Conservation (phyloP, 768 basidiomycete species). For the Lactarius tabidus region DNA sequence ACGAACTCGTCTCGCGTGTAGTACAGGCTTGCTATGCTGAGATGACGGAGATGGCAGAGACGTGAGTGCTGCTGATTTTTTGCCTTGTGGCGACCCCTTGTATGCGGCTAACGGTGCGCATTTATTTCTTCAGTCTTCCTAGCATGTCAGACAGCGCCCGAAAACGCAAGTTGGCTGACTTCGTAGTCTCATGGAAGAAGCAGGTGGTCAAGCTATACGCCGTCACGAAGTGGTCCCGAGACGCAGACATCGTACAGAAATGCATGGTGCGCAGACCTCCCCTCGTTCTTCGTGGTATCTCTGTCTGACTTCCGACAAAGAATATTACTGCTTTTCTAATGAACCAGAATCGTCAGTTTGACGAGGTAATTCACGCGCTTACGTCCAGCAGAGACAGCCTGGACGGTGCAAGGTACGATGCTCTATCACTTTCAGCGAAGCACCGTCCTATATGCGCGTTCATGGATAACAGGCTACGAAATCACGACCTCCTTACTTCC, state of each 20-base stretch:
- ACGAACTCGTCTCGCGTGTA: slow-evolving; percentile 71
- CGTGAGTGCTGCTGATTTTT: slow-evolving; percentile 47
- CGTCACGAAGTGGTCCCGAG: slow-evolving; percentile 80
- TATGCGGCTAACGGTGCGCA: neutral
- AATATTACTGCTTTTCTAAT: slow-evolving; percentile 86
- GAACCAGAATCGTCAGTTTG: slow-evolving; percentile 82
- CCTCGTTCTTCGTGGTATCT: neutral
- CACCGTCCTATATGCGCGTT: neutral
- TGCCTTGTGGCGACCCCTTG: neutral
- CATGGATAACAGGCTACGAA: slow-evolving; percentile 59
- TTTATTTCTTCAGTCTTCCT: slow-evolving; percentile 36
- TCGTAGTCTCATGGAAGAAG: slow-evolving; percentile 87
- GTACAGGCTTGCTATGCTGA: slow-evolving; percentile 80
- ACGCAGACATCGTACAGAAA: slow-evolving; percentile 79
- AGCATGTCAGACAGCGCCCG: slow-evolving; percentile 75
- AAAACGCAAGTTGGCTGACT: slow-evolving; percentile 80
- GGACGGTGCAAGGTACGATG: slow-evolving; percentile 68
- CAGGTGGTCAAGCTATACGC: slow-evolving; percentile 89
- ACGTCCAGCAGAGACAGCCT: slow-evolving; percentile 64
- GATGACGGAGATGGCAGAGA: slow-evolving; percentile 78
- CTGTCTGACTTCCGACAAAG: slow-evolving; percentile 35
- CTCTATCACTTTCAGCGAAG: neutral
- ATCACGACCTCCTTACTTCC: slow-evolving; percentile 91
- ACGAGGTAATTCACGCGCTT: slow-evolving; percentile 58
- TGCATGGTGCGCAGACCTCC: slow-evolving; percentile 57